Evolutionary conservation across 2,329 filamentous ascomycete species (phyloP).

Genomic region (Paraphoma sp.): DNA sequence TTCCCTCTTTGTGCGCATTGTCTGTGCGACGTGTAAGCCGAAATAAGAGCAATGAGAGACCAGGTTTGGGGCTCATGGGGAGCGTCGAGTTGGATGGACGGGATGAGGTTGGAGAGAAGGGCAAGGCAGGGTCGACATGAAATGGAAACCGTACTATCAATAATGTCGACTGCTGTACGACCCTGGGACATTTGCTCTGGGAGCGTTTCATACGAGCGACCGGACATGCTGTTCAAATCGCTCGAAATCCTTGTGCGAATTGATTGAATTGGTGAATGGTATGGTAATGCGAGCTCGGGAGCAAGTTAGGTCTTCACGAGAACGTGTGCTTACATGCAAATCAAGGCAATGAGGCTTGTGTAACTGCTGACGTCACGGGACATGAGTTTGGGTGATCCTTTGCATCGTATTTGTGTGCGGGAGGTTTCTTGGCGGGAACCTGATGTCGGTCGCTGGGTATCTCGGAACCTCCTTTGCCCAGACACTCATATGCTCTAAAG

Average conservation of each 20-base stretch:
- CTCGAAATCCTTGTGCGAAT: not conserved
- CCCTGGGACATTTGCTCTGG: slow-evolving; percentile 1
- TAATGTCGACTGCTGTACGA: not conserved
- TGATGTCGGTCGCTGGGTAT: no score
- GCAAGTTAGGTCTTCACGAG: no score
- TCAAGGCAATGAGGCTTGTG: no score
- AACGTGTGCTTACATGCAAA: no score
- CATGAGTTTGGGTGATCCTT: not conserved
- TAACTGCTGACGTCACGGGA: not conserved
- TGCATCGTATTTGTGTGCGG: not conserved
- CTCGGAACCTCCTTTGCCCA: no score
- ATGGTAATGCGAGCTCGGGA: no score
- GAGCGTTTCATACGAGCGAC: not conserved
- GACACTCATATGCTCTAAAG: no score
- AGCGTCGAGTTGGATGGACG: no score
- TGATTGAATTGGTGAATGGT: no score
- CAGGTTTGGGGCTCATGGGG: no score
- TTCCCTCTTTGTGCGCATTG: not conserved
- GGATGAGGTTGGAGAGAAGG: not conserved
- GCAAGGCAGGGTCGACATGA: not conserved
- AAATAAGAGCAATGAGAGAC: not conserved
- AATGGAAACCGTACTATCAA: not conserved
- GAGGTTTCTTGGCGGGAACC: no score
- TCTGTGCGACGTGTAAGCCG: not conserved
- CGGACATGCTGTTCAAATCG: not conserved